Base-by-base conservation (phyloP, 2,329 filamentous ascomycete species). In the Aspergillus felis region DNA sequence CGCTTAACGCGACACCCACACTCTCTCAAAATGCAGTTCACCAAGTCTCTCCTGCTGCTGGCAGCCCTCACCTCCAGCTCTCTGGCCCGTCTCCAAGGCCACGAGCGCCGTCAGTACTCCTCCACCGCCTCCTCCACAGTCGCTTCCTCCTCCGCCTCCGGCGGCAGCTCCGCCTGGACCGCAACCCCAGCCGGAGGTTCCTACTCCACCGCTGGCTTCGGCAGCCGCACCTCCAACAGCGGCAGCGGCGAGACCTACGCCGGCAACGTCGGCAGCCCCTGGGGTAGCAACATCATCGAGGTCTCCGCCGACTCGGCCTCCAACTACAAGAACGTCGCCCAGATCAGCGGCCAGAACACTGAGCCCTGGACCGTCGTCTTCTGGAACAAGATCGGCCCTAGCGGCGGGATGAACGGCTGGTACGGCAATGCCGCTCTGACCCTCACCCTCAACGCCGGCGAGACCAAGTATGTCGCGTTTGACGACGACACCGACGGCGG, bases 231-330 rank as follows among this genome's bases (percentile, higher is more conserved):
- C 54, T 53, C 56, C 50, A 58, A 56, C 29, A 63, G 61, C 25
- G 61, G 65, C 54, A 63, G 63, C 9, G 64, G 63, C 20, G 66
- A 64, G 35, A 67, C 65, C 55, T 76, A 75, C 67, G 22, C 56
- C 7, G 74, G 74, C 57, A 76, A 76, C 61, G 68, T 74, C 20
- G 74, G 74, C 56, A 67, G 57, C 49, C 74, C 74, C 25, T 75
- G 71, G 61, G 73, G 76, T 49, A 73, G 69, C 69, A 75, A 76
- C 68, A 74, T 76, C 53, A 69, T 75, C 57, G 56, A 72, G 27
- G 64, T 78, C 54, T 62, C 70, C 51, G 58, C 63, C 54, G 55
- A 61, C 50, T 64, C 71, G 0, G 71, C 69, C 53, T 53, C 53
- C 44, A 55, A 58, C 22, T 76, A 76, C 69, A 66, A 76, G 60